Evolutionary conservation across 1,284 basidiomycete species (phyloP).

Genomic region (Salmacisia buchloeana): DNA sequence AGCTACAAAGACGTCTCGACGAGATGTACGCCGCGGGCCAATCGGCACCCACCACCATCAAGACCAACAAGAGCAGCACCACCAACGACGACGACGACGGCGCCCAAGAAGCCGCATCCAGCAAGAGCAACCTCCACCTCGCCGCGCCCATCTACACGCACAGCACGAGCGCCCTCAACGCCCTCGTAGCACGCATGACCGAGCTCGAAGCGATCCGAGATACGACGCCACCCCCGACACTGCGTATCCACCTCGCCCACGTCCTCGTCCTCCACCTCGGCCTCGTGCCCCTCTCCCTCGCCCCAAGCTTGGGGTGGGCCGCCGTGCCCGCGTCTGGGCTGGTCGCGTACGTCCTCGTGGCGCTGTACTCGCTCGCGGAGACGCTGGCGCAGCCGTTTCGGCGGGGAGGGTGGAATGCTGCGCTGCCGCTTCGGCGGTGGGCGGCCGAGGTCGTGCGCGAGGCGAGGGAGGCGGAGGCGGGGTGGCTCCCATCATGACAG

Average conservation of each 20-base stretch:
- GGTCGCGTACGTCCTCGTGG: not conserved
- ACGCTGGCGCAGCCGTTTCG: conserved; percentile 1
- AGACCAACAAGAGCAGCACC: not conserved
- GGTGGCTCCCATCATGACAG: too few species aligned
- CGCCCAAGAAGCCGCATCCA: too few species aligned
- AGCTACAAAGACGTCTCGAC: not conserved
- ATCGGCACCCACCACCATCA: too few species aligned
- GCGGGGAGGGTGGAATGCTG: not conserved
- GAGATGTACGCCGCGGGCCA: not conserved
- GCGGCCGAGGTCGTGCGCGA: conserved; percentile 3
- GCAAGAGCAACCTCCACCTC: too few species aligned
- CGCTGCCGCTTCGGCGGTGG: conserved; percentile 2
- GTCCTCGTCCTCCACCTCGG: not conserved
- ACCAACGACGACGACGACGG: not conserved
- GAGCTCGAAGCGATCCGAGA: not conserved
- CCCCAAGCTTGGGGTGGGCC: not conserved
- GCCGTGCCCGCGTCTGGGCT: not conserved
- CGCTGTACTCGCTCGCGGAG: conserved; percentile 1
- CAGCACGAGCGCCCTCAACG: not conserved
- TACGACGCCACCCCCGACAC: not conserved
- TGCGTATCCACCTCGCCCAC: conserved; percentile 5
- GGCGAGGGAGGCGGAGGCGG: not conserved
- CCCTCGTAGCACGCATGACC: not conserved
- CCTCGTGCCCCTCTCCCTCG: not conserved
- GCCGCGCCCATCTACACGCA: not conserved